Percentiles rank a stretch among this genome's conserved stretches.
Conservation (phyloP, 2,329 filamentous ascomycete species). For the Uncinocarpus reesii region DNA sequence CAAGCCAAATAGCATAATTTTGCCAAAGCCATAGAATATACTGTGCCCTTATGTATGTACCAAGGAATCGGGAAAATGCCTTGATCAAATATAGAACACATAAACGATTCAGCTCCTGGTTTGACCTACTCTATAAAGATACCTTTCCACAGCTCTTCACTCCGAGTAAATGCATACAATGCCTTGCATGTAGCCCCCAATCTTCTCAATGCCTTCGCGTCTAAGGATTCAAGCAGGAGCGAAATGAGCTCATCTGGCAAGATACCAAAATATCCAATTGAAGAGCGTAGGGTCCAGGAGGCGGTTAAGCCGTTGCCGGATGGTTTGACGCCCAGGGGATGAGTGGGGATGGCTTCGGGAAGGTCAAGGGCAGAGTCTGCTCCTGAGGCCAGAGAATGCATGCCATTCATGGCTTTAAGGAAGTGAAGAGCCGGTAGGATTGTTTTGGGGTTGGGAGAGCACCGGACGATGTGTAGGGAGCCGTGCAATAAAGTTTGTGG, state of each 20-base stretch:
- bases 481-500: not conserved
- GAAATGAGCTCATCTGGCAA: conserved; percentile 75
- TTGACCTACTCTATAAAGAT: conserved; percentile 68
- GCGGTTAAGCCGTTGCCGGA: conserved; percentile 70
- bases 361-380: conserved; percentile 20
- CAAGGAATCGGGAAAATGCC: too few species aligned
- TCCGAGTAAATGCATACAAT: conserved; percentile 71
- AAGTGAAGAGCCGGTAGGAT: not conserved
- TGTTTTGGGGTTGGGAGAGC: not conserved
- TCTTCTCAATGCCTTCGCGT: conserved; percentile 49
- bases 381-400: not conserved
- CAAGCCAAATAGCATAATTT: too few species aligned
- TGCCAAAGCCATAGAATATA: too few species aligned
- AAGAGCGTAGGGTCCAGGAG: conserved; percentile 54
- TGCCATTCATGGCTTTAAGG: conserved; percentile 4
- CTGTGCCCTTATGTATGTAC: too few species aligned
- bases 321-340: conserved; percentile 77
- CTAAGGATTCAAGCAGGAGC: conserved; percentile 64
- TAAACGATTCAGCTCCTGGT: not conserved
- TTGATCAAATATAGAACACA: not conserved
- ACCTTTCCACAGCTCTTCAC: conserved; percentile 81
- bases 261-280: conserved; percentile 53
- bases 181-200: conserved; percentile 74
- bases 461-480: not conserved
- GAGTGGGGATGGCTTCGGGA: conserved; percentile 56